Evolutionary conservation across 2,329 filamentous ascomycete species (phyloP), one percentile per base, ranked within the genome.

Genomic region (Pseudogymnoascus sp.): DNA sequence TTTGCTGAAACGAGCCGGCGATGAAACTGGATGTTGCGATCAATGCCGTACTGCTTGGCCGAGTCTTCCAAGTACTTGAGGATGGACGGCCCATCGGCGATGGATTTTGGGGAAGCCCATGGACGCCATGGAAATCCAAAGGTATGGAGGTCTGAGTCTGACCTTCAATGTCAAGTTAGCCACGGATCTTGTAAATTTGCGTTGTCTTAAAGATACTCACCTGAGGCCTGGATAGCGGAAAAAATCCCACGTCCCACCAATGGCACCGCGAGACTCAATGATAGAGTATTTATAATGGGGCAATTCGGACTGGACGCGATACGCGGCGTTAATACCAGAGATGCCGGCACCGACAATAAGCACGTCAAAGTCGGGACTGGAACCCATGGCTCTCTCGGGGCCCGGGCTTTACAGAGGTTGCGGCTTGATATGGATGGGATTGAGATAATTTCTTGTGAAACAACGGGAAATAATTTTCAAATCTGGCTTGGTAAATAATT

Each of bases 181-280:
- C 18, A 41, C 18, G 5, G 5, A 41, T 12, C 38, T 22, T 6
- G 9, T 22, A 22, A 4, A 5, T 14, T 22, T 41, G 18, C 14
- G 4, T 9, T 7, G n/a, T 41, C 18, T 14, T 18, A 41, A 41
- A 6, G 38, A 41, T 22, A 22, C 22, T 12, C 22, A 41, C 38
- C 81, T 75, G 64, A 88, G 85, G 11, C 88, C 86, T 0, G 87
- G 88, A 65, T 90, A 91, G 41, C 78, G 81, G 75, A 89, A 91
- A 2, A 90, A 74, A 66, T 86, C 84, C 88, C 88, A 91, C 0
- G 88, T 91, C 1, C 88, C 88, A 1, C 88, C 88, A 4, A 91
- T 75, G 34, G 77, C 74, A 54, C 78, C 75, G 35, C 88, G 82
- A 1, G 77, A 79, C 71, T 91, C 88, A 11, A 91, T 77, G 18